A percentile compares a stretch with the other conserved stretches of the same genome.
Evolutionary conservation across 2,329 filamentous ascomycete genomes (phyloP).

Genomic region (Neocatenulostroma microsporum): DNA sequence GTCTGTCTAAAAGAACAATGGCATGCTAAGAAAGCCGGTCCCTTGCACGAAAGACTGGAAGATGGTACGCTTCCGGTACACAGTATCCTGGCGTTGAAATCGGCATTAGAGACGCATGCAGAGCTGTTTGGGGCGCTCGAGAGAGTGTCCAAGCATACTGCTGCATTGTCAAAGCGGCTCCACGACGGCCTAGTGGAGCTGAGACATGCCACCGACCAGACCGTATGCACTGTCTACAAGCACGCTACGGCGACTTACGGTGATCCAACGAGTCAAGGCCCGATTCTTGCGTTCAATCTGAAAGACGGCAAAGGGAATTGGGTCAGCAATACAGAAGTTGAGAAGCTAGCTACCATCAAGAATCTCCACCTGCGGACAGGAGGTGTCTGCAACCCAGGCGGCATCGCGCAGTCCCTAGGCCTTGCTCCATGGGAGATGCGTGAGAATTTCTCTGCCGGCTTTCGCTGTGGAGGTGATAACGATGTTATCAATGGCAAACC

Average conservation of each 20-base stretch:
- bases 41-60: constrained; percentile 74
- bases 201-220: constrained; percentile 59
- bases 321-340: constrained; percentile 75
- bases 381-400: constrained; percentile 85
- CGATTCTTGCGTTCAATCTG: constrained; percentile 78
- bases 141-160: constrained; percentile 62
- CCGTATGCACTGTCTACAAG: constrained; percentile 60
- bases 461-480: constrained; percentile 74
- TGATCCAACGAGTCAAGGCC: constrained; percentile 48
- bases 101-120: constrained; percentile 62
- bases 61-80: constrained; percentile 90
- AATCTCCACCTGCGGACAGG: constrained; percentile 81
- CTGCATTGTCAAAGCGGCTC: constrained; percentile 54
- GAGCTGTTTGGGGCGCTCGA: constrained; percentile 62
- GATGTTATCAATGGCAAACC: constrained; percentile 79
- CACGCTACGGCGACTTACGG: constrained; percentile 9
- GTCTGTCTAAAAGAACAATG: constrained; percentile 64
- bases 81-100: constrained; percentile 73
- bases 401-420: constrained; percentile 63
- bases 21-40: constrained; percentile 66
- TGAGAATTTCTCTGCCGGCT: constrained; percentile 74
- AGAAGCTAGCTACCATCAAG: constrained; percentile 72
- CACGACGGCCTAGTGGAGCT: constrained; percentile 52
- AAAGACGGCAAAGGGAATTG: constrained; percentile 60
- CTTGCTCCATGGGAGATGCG: constrained; percentile 75